Percentiles rank a stretch among this genome's conserved stretches.
Conservation (phyloP, 2,329 filamentous ascomycete genomes). For the Fusarium oxysporum region DNA sequence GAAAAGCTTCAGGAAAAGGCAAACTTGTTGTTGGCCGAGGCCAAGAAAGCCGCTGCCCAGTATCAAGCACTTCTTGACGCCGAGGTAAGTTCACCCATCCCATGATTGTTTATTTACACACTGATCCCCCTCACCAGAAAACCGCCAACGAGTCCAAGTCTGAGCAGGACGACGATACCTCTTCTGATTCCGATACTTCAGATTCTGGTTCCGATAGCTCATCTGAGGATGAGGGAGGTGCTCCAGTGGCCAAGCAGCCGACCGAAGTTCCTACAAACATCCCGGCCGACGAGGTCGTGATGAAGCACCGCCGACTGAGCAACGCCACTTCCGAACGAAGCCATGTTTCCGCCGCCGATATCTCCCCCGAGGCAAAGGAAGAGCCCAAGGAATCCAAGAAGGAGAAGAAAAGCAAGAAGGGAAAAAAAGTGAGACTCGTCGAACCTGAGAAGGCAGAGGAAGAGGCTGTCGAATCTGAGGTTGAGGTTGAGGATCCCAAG, state of each 20-base stretch:
- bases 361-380: conserved; percentile 33
- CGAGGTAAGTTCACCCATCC: conserved; percentile 30
- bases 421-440: conserved; percentile 34
- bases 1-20: conserved; percentile 50
- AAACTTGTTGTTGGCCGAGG: conserved; percentile 55
- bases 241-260: conserved; percentile 30
- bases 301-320: conserved; percentile 49
- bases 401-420: conserved; percentile 48
- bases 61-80: conserved; percentile 45
- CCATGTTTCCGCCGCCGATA: conserved; percentile 27
- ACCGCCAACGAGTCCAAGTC: conserved; percentile 25
- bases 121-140: conserved; percentile 16
- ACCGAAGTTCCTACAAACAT: conserved; percentile 39
- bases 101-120: background rate
- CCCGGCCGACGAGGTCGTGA: conserved; percentile 47
- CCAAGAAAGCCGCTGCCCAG: conserved; percentile 50
- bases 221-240: conserved; percentile 42
- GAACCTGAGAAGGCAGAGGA: conserved; percentile 37
- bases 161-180: conserved; percentile 36
- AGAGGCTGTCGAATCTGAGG: conserved; percentile 23
- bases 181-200: conserved; percentile 38
- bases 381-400: conserved; percentile 41
- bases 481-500: conserved; percentile 25
- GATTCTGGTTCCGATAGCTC: conserved; percentile 35
- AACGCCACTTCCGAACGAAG: conserved; percentile 45